phyloP scores from a whole-genome alignment of 768 basidiomycete species.

The Tricholoma saponaceum region DNA sequence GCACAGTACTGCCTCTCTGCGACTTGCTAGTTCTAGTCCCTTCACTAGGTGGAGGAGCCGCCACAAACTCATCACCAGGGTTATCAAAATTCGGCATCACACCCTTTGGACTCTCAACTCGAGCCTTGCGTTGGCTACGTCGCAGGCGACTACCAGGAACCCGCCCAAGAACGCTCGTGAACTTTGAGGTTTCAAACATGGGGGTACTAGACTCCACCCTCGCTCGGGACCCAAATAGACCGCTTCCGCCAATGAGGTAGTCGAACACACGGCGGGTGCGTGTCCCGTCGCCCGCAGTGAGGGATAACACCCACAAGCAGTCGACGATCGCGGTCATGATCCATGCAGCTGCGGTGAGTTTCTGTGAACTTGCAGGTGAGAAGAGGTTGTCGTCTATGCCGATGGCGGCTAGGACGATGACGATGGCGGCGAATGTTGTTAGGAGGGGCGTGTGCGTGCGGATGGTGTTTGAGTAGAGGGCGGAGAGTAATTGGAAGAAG shows the following conservation, averaged over 20 bases:
- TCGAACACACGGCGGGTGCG: not conserved
- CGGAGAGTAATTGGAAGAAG: not conserved
- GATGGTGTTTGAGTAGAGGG: not conserved
- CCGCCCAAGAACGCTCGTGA: not conserved
- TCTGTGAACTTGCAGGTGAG: not conserved
- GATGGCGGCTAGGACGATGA: conserved; percentile 1
- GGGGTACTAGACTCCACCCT: not conserved
- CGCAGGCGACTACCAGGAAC: not conserved
- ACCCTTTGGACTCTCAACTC: not conserved
- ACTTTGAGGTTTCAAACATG: not conserved
- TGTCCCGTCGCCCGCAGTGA: not conserved
- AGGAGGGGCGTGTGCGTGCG: not conserved
- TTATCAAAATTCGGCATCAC: not conserved
- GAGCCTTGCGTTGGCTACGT: not conserved
- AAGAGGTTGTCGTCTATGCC: conserved; percentile 1
- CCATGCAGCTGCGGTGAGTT: conserved; percentile 1
- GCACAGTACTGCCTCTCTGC: not conserved
- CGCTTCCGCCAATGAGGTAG: not conserved
- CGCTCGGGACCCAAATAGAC: not conserved
- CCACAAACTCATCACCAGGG: not conserved
- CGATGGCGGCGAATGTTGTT: not conserved
- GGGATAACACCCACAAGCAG: not conserved
- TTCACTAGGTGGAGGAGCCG: not conserved
- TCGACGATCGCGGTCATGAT: not conserved
- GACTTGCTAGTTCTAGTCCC: not conserved